Conservation (phyloP, 768 basidiomycete genomes). For the Pleurotus salmoneostramineus region DNA sequence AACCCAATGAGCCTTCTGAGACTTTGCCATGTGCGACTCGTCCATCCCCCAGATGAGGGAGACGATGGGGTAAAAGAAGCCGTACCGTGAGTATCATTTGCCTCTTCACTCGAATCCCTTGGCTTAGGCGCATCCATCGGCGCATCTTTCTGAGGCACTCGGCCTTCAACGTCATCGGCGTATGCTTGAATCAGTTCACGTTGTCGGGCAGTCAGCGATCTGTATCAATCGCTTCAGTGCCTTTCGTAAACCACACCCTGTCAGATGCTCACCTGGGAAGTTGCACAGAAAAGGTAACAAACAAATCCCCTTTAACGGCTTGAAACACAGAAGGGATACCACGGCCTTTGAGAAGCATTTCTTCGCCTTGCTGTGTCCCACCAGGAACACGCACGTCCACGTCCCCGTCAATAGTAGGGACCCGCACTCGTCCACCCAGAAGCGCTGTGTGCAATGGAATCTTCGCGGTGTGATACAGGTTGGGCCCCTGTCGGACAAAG, state of each 20-base stretch:
- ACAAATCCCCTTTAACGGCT: conserved; percentile 74
- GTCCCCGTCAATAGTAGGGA: conserved; percentile 93
- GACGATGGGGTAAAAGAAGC: conserved; percentile 56
- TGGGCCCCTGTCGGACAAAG: conserved; percentile 88
- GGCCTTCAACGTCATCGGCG: conserved; percentile 91
- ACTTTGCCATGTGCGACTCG: conserved; percentile 65
- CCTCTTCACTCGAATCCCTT: neutral
- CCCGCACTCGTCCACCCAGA: conserved; percentile 87
- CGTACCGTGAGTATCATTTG: conserved; percentile 67
- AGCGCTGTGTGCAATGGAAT: conserved; percentile 91
- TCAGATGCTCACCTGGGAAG: conserved; percentile 73
- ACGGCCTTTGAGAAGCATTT: conserved; percentile 88
- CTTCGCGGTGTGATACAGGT: conserved; percentile 84
- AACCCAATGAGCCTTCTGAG: conserved; percentile 67
- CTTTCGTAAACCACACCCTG: neutral
- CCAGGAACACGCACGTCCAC: conserved; percentile 90
- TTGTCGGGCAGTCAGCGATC: conserved; percentile 80
- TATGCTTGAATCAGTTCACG: conserved; percentile 85
- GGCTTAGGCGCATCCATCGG: neutral
- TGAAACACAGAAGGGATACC: conserved; percentile 67
- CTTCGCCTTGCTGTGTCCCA: conserved; percentile 96
- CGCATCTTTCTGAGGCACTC: conserved; percentile 14
- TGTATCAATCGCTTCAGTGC: conserved; percentile 24
- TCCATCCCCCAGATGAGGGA: conserved; percentile 60
- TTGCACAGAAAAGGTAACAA: conserved; percentile 83